A percentile compares a stretch with the other conserved stretches of the same genome.
Conservation (phyloP, 169 alveolate genomes). For the Cytauxzoon felis region DNA sequence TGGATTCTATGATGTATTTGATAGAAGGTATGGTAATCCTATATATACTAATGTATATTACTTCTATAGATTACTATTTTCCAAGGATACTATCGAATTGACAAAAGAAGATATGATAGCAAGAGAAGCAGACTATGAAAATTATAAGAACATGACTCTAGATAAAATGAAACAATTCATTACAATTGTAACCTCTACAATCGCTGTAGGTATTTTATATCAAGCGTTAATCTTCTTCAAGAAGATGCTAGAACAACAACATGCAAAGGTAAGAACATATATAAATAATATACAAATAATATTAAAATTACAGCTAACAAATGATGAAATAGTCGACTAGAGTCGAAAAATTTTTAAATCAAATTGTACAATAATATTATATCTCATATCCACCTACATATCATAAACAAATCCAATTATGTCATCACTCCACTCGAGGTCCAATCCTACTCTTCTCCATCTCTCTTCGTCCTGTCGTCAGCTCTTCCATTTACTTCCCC, state of each 20-base stretch:
- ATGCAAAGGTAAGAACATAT: constrained; percentile 7
- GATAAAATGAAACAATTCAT: not conserved
- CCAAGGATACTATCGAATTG: constrained; percentile 19
- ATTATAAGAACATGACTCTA: constrained; percentile 8
- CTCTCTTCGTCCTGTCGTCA: too few relatives aligned
- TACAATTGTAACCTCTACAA: constrained; percentile 22
- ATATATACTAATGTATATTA: not conserved
- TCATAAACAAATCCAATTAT: too few relatives aligned
- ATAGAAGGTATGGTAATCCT: constrained; percentile 14
- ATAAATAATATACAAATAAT: too few relatives aligned
- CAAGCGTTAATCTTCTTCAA: constrained; percentile 1
- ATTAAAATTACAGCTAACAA: too few relatives aligned
- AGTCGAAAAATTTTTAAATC: too few relatives aligned
- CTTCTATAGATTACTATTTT: constrained; percentile 18
- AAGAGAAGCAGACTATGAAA: constrained; percentile 24
- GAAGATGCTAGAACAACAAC: constrained; percentile 25
- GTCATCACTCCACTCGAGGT: too few relatives aligned
- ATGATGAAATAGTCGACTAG: too few relatives aligned
- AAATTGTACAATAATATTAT: too few relatives aligned
- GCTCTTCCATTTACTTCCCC: too few relatives aligned
- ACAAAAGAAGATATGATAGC: constrained; percentile 37
- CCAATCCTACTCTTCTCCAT: too few relatives aligned
- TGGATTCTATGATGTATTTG: constrained; percentile 18
- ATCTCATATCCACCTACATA: too few relatives aligned
- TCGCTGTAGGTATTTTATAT: constrained; percentile 39